These are phyloP conservation scores for Aspergillus unguis DNA, from an alignment of 2,329 filamentous ascomycete species.

Conservation along the genomic window DNA sequence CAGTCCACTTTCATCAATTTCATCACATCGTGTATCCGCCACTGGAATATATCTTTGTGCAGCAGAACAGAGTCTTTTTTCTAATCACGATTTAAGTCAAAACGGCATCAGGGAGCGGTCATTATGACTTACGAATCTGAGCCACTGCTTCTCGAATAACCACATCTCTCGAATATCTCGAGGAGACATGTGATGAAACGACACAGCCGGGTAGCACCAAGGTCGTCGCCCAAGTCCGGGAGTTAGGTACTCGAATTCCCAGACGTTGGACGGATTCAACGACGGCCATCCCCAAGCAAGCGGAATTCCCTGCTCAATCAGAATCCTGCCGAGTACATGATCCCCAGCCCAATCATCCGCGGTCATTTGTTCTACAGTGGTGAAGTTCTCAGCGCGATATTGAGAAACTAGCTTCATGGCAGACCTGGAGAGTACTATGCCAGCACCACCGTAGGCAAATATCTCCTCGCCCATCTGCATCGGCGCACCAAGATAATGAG, in stretches of 20 bases:
- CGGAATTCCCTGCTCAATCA: slow-evolving; percentile 40
- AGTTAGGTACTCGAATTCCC: slow-evolving; percentile 25
- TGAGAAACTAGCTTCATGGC: slow-evolving; percentile 44
- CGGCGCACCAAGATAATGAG: slow-evolving; percentile 51
- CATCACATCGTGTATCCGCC: slow-evolving; percentile 15
- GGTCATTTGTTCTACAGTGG: slow-evolving; percentile 44
- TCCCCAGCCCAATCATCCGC: slow-evolving; percentile 44
- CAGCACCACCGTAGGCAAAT: slow-evolving; percentile 51
- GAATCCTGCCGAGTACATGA: slow-evolving; percentile 44
- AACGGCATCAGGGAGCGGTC: not conserved
- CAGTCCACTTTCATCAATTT: slow-evolving; percentile 11
- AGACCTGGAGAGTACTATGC: slow-evolving; percentile 48
- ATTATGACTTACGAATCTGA: slow-evolving; percentile 19
- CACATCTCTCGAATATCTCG: slow-evolving; percentile 25
- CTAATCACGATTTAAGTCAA: not conserved
- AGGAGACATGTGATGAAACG: slow-evolving; percentile 29
- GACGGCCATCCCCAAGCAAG: slow-evolving; percentile 30
- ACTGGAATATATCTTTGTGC: slow-evolving; percentile 24
- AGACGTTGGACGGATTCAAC: slow-evolving; percentile 20
- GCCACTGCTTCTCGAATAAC: slow-evolving; percentile 27
- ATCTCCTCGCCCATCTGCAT: slow-evolving; percentile 45
- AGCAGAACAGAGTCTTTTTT: slow-evolving; percentile 2
- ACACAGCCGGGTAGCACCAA: slow-evolving; percentile 28
- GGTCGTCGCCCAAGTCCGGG: slow-evolving; percentile 17
- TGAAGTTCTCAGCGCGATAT: slow-evolving; percentile 37